These are phyloP conservation scores for Diaporthe aspalathi DNA, from an alignment of 2,329 filamentous ascomycete species.

Conservation along the genomic window DNA sequence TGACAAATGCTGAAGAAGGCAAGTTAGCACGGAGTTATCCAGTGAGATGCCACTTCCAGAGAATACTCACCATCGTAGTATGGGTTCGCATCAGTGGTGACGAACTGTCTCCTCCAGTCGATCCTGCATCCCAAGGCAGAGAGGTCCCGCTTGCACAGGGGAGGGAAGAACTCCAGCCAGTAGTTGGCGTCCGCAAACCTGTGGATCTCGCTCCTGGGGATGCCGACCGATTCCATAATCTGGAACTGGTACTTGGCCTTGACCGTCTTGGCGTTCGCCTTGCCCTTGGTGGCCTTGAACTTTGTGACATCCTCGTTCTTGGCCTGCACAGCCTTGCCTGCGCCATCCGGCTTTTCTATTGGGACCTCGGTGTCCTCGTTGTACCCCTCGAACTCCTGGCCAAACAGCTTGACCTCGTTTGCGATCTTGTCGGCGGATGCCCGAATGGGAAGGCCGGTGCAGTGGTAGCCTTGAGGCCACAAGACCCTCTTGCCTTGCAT, in stretches of 20 bases:
- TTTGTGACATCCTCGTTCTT: constrained; percentile 82
- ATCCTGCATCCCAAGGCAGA: constrained; percentile 86
- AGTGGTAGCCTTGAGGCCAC: constrained; percentile 95
- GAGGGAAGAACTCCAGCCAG: constrained; percentile 93
- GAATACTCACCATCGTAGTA: constrained; percentile 78
- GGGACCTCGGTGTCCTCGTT: constrained; percentile 67
- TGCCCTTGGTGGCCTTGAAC: constrained; percentile 92
- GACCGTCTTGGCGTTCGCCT: constrained; percentile 88
- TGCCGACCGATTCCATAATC: constrained; percentile 88
- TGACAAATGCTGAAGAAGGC: constrained; percentile 72
- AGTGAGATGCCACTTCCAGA: too few relatives aligned
- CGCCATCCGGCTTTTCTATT: constrained; percentile 66
- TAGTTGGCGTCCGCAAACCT: constrained; percentile 90
- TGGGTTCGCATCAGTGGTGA: constrained; percentile 96
- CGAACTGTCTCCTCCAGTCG: constrained; percentile 92
- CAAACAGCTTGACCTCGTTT: constrained; percentile 90
- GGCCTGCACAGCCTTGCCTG: constrained; percentile 72
- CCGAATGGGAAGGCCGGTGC: constrained; percentile 98
- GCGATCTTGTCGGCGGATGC: constrained; percentile 95
- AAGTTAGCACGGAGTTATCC: neutral
- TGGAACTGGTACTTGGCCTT: constrained; percentile 97
- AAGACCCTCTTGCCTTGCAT: constrained; percentile 91
- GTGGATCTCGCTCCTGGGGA: constrained; percentile 89
- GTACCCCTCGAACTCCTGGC: constrained; percentile 85
- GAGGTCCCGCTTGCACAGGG: constrained; percentile 82